Conservation (phyloP, 768 basidiomycete species). For the Leucogyrophana mollusca region DNA sequence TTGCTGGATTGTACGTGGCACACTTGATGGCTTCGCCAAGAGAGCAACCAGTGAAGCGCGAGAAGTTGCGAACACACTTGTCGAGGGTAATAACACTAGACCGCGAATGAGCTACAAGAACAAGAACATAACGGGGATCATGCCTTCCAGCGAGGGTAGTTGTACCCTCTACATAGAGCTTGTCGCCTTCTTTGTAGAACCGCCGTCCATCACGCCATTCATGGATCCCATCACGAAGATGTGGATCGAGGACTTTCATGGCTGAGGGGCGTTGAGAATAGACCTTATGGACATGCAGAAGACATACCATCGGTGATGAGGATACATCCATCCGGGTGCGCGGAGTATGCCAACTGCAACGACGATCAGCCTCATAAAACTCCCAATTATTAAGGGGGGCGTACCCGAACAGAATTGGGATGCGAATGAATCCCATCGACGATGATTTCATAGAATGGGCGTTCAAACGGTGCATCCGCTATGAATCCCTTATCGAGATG, state of each 20-base stretch:
- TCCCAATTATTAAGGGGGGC: slow-evolving; percentile 16
- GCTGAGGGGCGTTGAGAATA: slow-evolving; percentile 39
- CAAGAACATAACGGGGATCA: slow-evolving; percentile 13
- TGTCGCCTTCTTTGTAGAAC: slow-evolving; percentile 79
- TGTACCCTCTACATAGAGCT: slow-evolving; percentile 81
- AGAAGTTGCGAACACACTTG: slow-evolving; percentile 84
- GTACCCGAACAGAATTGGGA: slow-evolving; percentile 83
- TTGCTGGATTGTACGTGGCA: slow-evolving; percentile 84
- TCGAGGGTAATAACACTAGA: slow-evolving; percentile 77
- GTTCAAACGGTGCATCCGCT: slow-evolving; percentile 46
- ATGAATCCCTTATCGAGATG: slow-evolving; percentile 49
- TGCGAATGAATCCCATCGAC: slow-evolving; percentile 92
- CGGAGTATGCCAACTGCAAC: slow-evolving; percentile 73
- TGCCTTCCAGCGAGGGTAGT: slow-evolving; percentile 88
- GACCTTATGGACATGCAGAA: background rate
- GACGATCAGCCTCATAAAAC: background rate
- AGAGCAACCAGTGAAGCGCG: slow-evolving; percentile 79
- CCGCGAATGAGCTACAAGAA: slow-evolving; percentile 1
- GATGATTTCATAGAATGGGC: slow-evolving; percentile 87
- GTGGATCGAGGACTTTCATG: slow-evolving; percentile 84
- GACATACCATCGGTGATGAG: slow-evolving; percentile 83
- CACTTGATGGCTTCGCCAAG: slow-evolving; percentile 83
- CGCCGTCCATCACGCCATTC: slow-evolving; percentile 85
- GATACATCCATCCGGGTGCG: slow-evolving; percentile 82
- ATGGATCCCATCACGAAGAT: slow-evolving; percentile 79